These are phyloP conservation scores for Aspergillus funiculosus DNA, from an alignment of 495 filamentous ascomycete species.

Conservation along the genomic window DNA sequence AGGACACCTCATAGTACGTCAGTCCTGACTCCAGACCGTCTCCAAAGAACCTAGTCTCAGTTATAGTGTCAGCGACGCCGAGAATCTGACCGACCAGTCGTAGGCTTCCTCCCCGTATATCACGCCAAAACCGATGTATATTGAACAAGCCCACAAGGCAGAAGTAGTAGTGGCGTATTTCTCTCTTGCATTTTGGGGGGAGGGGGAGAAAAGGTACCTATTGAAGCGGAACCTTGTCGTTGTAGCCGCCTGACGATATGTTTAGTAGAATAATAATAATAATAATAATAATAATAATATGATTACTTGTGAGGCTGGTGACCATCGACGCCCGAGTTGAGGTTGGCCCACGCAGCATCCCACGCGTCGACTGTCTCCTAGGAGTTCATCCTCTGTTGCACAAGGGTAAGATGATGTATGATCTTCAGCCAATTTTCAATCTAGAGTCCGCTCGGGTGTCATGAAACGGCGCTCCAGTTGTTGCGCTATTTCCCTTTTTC, in stretches of 20 bases:
- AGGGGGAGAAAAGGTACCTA: conserved; percentile 5
- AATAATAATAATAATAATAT: too few species aligned
- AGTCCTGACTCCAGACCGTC: conserved; percentile 19
- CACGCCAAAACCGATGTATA: conserved; percentile 12
- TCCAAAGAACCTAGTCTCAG: conserved; percentile 13
- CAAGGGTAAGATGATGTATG: conserved; percentile 19
- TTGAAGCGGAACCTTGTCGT: not conserved
- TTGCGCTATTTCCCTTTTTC: conserved; percentile 15
- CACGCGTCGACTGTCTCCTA: conserved; percentile 13
- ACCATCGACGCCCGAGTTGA: conserved; percentile 16
- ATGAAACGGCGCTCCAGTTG: conserved; percentile 11
- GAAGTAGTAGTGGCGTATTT: conserved; percentile 10
- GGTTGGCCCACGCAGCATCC: conserved; percentile 20
- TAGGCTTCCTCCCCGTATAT: conserved; percentile 13
- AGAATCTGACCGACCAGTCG: conserved; percentile 18
- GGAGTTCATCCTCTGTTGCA: conserved; percentile 13
- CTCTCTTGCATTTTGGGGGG: conserved; percentile 1
- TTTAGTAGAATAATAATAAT: too few species aligned
- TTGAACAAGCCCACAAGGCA: too few species aligned
- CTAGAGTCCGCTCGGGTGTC: conserved; percentile 10
- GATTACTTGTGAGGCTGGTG: conserved; percentile 20
- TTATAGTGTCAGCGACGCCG: conserved; percentile 15
- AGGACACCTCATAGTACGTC: conserved; percentile 27
- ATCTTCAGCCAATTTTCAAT: conserved; percentile 17
- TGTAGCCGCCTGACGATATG: conserved; percentile 14